These are phyloP conservation scores for Caryopteris hybrid DNA, from an alignment of 305 asterid species.

Conservation along the genomic window DNA sequence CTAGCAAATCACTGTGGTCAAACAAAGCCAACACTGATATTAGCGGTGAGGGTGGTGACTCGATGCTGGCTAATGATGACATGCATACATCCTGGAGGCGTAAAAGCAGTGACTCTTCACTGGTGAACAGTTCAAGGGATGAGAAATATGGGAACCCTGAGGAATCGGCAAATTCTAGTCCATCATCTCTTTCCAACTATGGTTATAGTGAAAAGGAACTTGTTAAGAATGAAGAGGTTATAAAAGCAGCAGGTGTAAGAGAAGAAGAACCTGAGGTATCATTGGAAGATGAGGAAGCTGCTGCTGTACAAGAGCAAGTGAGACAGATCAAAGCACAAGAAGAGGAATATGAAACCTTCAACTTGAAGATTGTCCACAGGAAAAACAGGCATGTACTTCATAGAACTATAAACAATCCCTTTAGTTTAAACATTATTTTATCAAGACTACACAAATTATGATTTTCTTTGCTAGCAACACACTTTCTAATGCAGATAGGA, in stretches of 20 bases:
- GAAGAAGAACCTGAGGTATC: slow-evolving; percentile 59
- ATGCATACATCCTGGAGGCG: slow-evolving; percentile 57
- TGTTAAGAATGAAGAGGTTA: slow-evolving; percentile 51
- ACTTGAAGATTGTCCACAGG: slow-evolving; percentile 91
- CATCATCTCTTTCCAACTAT: slow-evolving; percentile 70
- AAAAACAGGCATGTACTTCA: slow-evolving; percentile 69
- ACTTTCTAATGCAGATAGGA: neutral
- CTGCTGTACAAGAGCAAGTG: slow-evolving; percentile 96
- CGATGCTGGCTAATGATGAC: slow-evolving; percentile 42
- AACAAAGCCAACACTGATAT: slow-evolving; percentile 42
- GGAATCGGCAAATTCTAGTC: slow-evolving; percentile 80
- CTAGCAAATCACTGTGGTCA: slow-evolving; percentile 61
- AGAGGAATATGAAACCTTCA: slow-evolving; percentile 91
- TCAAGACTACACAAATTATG: neutral
- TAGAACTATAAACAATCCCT: slow-evolving; percentile 1
- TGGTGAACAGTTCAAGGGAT: slow-evolving; percentile 44
- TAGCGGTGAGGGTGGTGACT: slow-evolving; percentile 44
- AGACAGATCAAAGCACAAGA: slow-evolving; percentile 94
- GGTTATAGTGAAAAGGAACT: slow-evolving; percentile 53
- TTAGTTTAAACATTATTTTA: neutral
- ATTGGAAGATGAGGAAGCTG: slow-evolving; percentile 89
- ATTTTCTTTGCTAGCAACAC: neutral
- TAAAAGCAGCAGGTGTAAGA: slow-evolving; percentile 33
- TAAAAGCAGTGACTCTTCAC: slow-evolving; percentile 64
- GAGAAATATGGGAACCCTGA: slow-evolving; percentile 43